Percentiles rank a stretch among this genome's conserved stretches.
These are phyloP conservation scores for Paraphaeosphaeria minitans DNA, from an alignment of 2,329 filamentous ascomycete genomes.

Conservation along the genomic window DNA sequence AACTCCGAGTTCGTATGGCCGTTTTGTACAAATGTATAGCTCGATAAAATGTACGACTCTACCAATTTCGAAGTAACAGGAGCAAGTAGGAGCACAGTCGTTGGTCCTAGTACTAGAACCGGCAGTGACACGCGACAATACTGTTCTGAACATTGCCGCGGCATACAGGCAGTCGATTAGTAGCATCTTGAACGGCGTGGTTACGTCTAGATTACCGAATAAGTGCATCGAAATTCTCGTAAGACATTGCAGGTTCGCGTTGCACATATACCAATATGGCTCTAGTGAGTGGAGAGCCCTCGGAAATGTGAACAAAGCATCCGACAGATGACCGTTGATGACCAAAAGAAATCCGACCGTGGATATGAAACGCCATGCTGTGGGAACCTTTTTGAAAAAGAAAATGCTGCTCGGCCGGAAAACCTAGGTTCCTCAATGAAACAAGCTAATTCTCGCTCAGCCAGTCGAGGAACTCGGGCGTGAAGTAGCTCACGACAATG, in stretches of 20 bases:
- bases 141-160: not conserved
- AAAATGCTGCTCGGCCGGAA: not conserved
- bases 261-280: not conserved
- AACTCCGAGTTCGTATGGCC: too few species aligned
- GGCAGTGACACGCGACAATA: too few species aligned
- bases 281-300: not conserved
- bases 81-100: too few species aligned
- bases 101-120: not conserved
- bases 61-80: too few species aligned
- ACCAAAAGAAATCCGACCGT: not conserved
- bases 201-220: not conserved
- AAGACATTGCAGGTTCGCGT: not conserved
- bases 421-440: not conserved
- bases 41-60: too few species aligned
- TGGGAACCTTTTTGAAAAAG: not conserved
- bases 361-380: constrained; percentile 17
- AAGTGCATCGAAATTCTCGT: not conserved
- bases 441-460: constrained; percentile 43
- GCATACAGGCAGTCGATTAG: not conserved
- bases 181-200: not conserved
- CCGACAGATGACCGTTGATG: not conserved
- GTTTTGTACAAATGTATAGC: too few species aligned
- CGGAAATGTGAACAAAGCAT: not conserved
- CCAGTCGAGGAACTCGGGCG: constrained; percentile 75
- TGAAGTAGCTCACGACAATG: constrained; percentile 94